Percentiles rank a stretch among this genome's conserved stretches.
phyloP scores from a whole-genome alignment of 768 basidiomycete species.

The Lactifluus hygrophoroides region DNA sequence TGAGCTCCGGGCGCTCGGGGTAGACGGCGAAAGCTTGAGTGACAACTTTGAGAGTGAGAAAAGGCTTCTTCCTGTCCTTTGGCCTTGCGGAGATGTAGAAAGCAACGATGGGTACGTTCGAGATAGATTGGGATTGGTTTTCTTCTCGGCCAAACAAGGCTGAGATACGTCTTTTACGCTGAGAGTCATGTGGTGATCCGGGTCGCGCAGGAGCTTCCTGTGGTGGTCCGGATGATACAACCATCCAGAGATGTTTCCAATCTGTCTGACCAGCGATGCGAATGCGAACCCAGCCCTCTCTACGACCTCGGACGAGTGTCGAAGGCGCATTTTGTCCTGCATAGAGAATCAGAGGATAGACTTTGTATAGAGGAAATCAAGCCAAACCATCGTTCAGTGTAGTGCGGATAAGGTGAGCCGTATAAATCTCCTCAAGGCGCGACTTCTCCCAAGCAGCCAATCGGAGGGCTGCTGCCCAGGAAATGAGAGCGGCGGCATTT shows the following conservation, averaged over 20 bases:
- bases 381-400: conserved; percentile 44
- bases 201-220: conserved; percentile 23
- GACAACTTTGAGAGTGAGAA: conserved; percentile 61
- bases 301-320: conserved; percentile 57
- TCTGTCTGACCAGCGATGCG: conserved; percentile 96
- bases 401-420: conserved; percentile 83
- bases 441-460: conserved; percentile 93
- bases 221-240: conserved; percentile 43
- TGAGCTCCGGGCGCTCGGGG: conserved; percentile 89
- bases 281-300: conserved; percentile 89
- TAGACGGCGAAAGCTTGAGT: conserved; percentile 92
- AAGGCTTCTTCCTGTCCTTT: conserved; percentile 63
- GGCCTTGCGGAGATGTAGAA: conserved; percentile 58
- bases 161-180: conserved; percentile 51
- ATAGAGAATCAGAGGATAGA: not conserved
- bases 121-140: conserved; percentile 24
- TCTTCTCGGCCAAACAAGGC: conserved; percentile 51
- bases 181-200: conserved; percentile 21
- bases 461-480: conserved; percentile 90
- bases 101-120: conserved; percentile 35
- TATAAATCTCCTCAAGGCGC: conserved; percentile 93
- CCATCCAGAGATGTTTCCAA: conserved; percentile 90
- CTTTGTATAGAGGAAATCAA: not conserved
- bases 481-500: conserved; percentile 53
- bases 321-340: conserved; percentile 45